phyloP scores from a whole-genome alignment of 2,329 filamentous ascomycete genomes.

The Cercospora sp. region DNA sequence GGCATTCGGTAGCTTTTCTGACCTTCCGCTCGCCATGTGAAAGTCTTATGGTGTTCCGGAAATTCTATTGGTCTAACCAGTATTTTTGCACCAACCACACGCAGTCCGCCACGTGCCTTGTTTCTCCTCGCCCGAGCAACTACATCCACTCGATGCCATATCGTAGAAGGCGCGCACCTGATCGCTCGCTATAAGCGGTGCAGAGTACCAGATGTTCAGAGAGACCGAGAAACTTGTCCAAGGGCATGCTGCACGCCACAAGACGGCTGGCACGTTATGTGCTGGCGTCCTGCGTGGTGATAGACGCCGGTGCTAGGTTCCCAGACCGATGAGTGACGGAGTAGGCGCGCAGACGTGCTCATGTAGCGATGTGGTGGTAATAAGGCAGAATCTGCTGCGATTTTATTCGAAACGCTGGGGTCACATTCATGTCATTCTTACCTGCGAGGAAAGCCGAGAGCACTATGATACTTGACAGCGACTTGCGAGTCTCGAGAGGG shows the following conservation, averaged over 20 bases:
- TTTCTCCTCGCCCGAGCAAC: constrained; percentile 14
- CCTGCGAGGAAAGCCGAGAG: background rate
- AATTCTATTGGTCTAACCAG: constrained; percentile 12
- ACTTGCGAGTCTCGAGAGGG: constrained; percentile 20
- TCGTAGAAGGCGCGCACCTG: background rate
- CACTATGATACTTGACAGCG: constrained; percentile 13
- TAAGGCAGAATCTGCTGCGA: background rate
- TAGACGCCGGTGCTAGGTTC: constrained; percentile 5
- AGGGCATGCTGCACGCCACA: constrained; percentile 9
- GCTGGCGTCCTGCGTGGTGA: constrained; percentile 7
- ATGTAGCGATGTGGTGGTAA: background rate
- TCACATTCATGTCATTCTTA: background rate
- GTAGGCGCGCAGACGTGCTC: background rate
- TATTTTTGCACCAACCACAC: background rate
- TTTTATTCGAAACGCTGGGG: too few species aligned
- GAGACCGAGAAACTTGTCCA: constrained; percentile 20
- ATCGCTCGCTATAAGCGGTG: constrained; percentile 6
- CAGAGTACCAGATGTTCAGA: constrained; percentile 7
- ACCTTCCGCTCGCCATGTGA: constrained; percentile 11
- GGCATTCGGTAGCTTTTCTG: constrained; percentile 3
- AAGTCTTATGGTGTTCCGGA: background rate
- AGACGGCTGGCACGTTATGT: constrained; percentile 9
- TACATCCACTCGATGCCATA: constrained; percentile 15
- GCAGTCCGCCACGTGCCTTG: constrained; percentile 16
- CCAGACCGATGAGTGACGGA: background rate